A percentile compares a stretch with the other conserved stretches of the same genome.
Conservation (phyloP, 2,329 filamentous ascomycete genomes). For the Botrytis elliptica region DNA sequence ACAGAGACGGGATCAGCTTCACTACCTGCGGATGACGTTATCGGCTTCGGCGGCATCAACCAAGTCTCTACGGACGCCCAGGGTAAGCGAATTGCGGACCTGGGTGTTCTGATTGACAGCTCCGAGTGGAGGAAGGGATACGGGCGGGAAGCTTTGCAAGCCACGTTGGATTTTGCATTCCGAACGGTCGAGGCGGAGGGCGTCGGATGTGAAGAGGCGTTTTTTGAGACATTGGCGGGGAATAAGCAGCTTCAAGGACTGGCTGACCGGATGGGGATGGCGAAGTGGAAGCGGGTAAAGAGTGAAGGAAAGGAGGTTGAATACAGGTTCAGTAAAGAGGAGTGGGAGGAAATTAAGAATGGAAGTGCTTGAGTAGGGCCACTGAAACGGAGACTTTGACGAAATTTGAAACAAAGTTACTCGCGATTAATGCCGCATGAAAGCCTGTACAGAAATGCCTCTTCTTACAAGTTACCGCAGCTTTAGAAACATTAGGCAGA, state of each 20-base stretch:
- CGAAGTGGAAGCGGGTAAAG: neutral
- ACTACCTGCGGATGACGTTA: neutral
- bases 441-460: neutral
- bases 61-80: neutral
- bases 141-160: neutral
- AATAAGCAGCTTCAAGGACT: neutral
- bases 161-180: neutral
- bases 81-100: neutral
- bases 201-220: neutral
- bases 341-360: neutral
- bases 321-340: neutral
- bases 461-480: neutral
- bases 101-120: neutral
- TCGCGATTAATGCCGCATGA: neutral
- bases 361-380: neutral
- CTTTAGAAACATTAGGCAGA: neutral
- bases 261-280: neutral
- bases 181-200: neutral
- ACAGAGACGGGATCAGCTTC: neutral
- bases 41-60: neutral
- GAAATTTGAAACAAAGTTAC: neutral
- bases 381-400: neutral
- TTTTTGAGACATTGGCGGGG: neutral
- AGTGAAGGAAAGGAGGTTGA: neutral
- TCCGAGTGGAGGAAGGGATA: neutral